phyloP scores from a whole-genome alignment of 352 stramenopile species.

The Pythium folliculosum region DNA sequence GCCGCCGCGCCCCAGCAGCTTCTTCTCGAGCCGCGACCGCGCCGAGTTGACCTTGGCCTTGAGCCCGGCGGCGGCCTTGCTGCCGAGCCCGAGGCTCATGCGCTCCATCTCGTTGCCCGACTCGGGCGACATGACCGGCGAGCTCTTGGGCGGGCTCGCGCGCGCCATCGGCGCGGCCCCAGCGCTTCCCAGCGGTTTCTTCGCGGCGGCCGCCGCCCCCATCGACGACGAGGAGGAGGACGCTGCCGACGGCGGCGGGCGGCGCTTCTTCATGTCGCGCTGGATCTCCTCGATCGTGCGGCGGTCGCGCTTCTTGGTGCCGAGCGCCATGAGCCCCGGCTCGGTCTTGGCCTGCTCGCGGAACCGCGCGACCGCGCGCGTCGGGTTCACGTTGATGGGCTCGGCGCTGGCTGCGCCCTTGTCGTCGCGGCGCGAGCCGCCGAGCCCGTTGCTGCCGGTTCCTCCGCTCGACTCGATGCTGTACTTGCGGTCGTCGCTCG shows the following conservation, averaged over 20 bases:
- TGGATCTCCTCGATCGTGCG: conserved; percentile 90
- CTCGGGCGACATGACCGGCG: conserved; percentile 69
- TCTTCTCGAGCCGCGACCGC: conserved; percentile 71
- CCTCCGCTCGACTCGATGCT: conserved; percentile 36
- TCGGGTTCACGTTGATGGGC: conserved; percentile 74
- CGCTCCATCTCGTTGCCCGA: conserved; percentile 33
- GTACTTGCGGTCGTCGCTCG: conserved; percentile 35
- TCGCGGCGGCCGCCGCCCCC: conserved; percentile 13
- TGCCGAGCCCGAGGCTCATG: conserved; percentile 29
- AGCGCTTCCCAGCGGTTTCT: conserved; percentile 32
- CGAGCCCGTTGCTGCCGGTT: conserved; percentile 24
- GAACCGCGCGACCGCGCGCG: conserved; percentile 63
- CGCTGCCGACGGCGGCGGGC: conserved; percentile 6
- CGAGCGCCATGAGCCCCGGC: conserved; percentile 69
- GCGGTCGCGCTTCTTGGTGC: conserved; percentile 83
- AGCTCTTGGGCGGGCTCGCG: conserved; percentile 63
- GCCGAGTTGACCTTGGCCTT: conserved; percentile 75
- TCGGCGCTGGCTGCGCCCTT: conserved; percentile 32
- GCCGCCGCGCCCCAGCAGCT: conserved; percentile 72
- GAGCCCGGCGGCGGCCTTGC: conserved; percentile 1
- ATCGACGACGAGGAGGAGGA: neutral
- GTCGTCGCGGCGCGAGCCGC: conserved; percentile 7
- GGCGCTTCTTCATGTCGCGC: conserved; percentile 72
- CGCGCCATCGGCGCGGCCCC: conserved; percentile 26
- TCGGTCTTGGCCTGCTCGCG: conserved; percentile 51